phyloP scores from a whole-genome alignment of 2,329 filamentous ascomycete species.

The Colletotrichum caudatum region DNA sequence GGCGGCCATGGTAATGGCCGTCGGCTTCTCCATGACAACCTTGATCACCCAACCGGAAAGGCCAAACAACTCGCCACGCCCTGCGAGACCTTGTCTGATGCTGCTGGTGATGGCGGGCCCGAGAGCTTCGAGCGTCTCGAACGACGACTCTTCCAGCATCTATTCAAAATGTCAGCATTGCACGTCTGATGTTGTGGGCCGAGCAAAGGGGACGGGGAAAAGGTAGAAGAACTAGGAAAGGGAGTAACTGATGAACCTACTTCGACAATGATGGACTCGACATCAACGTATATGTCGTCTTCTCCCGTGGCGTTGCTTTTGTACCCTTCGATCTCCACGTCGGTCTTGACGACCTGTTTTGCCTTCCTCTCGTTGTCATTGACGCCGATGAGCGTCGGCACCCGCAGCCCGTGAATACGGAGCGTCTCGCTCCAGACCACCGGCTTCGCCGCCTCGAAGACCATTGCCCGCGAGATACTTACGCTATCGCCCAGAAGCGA shows the following conservation, averaged over 20 bases:
- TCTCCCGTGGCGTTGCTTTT: constrained; percentile 37
- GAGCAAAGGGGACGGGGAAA: constrained; percentile 1
- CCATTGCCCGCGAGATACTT: constrained; percentile 54
- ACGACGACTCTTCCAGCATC: constrained; percentile 68
- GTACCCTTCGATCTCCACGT: constrained; percentile 70
- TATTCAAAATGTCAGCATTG: constrained; percentile 45
- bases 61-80: neutral
- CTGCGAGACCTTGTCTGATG: constrained; percentile 58
- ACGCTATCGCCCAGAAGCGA: constrained; percentile 73
- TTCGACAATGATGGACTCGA: constrained; percentile 73
- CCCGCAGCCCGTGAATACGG: constrained; percentile 67
- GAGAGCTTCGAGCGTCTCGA: constrained; percentile 73
- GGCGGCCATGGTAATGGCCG: constrained; percentile 79
- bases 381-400: constrained; percentile 78
- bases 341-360: constrained; percentile 75
- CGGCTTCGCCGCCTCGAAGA: constrained; percentile 3
- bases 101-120: constrained; percentile 60
- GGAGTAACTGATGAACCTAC: constrained; percentile 57
- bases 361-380: constrained; percentile 76
- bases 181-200: neutral
- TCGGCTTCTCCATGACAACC: constrained; percentile 77
- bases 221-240: constrained; percentile 2
- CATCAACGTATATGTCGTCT: constrained; percentile 63
- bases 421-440: constrained; percentile 51
- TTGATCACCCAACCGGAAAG: constrained; percentile 62